Evolutionary conservation across 1,284 basidiomycete species (phyloP), one percentile per base, ranked within the genome.

Genomic region (Trichosporon sp.): DNA sequence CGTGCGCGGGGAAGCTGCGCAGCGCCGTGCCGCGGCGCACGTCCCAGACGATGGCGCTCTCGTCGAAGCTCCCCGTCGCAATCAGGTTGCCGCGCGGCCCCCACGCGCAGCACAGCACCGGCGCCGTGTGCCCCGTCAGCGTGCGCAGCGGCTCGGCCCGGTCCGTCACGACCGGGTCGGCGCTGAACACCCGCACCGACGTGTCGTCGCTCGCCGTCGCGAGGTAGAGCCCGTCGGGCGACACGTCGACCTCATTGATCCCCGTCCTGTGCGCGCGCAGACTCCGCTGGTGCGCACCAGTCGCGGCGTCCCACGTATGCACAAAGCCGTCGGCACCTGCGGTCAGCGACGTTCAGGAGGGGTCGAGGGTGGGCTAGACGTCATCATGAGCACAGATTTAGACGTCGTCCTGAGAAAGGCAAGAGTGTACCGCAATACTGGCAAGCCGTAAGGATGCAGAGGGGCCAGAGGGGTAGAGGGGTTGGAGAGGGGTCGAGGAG

Each of bases 21-120:
- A 96, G 81, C 3, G 89, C 88, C 79, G 87, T 90, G 5, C 91
- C 94, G 90, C 77, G n/a, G 27, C 90, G 88, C n/a, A 96, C 89
- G 79, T 98, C 95, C 96, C 96, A 99, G 3, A 98, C 86, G 47
- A 93, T 88, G 8, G 98, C 92, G 11, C 92, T 93, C 85, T 99
- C 96, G 76, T 99, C 96, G 76, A 93, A 96, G 0, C 91, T 91
- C 15, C 95, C 96, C 27, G 92, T 95, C 12, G 92, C 95, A 38
- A 98, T 85, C 35, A 99, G 84, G 78, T 94, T 96, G 0, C 91
- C 91, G 73, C 89, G 88, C 0, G 93, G 94, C 75, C 92, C 95
- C 83, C 91, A 98, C 73, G 93, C 91, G 8, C 96, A 86, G 73
- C 93, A 95, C 73, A 98, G 93, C 0, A 98, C 93, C 73, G 93